Conservation (phyloP, 257 asterid species). For the Capsicum rhomboideum region DNA sequence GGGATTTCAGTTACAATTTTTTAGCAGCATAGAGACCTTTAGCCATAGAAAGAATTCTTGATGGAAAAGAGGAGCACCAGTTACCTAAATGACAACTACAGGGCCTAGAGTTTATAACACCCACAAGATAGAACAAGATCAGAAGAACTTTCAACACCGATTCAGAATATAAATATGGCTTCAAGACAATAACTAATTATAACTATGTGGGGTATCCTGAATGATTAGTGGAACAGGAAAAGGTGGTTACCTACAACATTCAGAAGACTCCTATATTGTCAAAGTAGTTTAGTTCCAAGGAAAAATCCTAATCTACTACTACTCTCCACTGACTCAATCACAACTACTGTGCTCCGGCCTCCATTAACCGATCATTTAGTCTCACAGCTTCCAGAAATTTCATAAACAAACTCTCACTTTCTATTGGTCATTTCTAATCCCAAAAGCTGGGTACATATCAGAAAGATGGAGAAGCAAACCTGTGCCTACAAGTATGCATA, state of each 20-base stretch:
- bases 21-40: neutral
- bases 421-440: neutral
- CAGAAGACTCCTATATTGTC: neutral
- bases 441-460: neutral
- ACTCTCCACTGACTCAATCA: neutral
- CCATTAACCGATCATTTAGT: neutral
- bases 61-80: neutral
- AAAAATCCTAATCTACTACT: neutral
- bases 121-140: neutral
- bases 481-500: neutral
- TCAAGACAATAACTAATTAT: neutral
- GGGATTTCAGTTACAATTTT: neutral
- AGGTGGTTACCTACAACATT: neutral
- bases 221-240: neutral
- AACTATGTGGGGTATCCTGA: neutral
- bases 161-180: neutral
- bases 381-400: neutral
- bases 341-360: neutral
- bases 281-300: neutral
- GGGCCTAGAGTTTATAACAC: neutral
- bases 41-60: neutral
- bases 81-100: neutral
- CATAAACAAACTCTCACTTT: neutral
- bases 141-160: neutral
- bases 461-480: neutral